These are phyloP conservation scores for Pestalotiopsis fici DNA, from an alignment of 2,329 filamentous ascomycete genomes.

Conservation along the genomic window DNA sequence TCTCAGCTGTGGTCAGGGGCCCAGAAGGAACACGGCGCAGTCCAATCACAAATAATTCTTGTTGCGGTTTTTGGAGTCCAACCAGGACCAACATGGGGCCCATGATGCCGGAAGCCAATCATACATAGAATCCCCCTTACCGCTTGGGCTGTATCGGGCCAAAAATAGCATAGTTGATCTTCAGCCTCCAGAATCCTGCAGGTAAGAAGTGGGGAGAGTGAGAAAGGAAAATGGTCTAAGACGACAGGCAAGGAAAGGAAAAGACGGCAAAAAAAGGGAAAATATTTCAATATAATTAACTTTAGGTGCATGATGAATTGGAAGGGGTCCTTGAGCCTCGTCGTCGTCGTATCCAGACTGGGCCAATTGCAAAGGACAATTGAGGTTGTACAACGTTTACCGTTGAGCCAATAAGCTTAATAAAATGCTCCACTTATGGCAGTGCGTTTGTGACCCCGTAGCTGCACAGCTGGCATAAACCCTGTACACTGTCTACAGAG, in stretches of 20 bases:
- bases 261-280: neutral
- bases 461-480: neutral
- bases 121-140: neutral
- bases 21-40: neutral
- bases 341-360: neutral
- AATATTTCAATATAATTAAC: neutral
- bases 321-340: neutral
- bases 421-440: neutral
- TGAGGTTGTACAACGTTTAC: neutral
- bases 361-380: neutral
- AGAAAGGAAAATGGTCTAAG: neutral
- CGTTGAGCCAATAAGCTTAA: neutral
- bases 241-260: neutral
- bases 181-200: neutral
- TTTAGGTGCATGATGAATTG: neutral
- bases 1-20: neutral
- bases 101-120: neutral
- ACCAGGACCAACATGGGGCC: neutral
- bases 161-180: neutral
- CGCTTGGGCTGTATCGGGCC: neutral
- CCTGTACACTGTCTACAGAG: neutral
- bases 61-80: neutral
- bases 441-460: neutral
- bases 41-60: neutral
- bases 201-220: neutral